Evolutionary conservation across 495 filamentous ascomycete species (phyloP).

Genomic region (Rhizodiscina lignyota): DNA sequence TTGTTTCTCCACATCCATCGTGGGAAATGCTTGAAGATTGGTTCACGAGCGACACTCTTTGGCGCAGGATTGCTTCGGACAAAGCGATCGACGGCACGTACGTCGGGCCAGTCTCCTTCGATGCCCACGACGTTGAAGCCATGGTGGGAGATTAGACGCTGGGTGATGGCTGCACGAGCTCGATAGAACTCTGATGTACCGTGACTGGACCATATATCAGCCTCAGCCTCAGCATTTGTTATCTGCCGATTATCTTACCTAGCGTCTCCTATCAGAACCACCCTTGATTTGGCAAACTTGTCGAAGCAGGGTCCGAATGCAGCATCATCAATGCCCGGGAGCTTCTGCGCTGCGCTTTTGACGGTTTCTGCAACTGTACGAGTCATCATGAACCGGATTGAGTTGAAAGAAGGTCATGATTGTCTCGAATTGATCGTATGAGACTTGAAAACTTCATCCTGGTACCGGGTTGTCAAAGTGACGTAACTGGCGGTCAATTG

Average conservation of each 20-base stretch:
- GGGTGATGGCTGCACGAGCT: constrained; percentile 37
- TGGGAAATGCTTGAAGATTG: constrained; percentile 37
- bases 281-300: constrained; percentile 23
- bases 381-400: constrained; percentile 1
- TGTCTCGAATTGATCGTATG: no score
- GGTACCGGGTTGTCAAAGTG: no score
- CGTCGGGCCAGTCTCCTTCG: constrained; percentile 45
- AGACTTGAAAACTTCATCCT: no score
- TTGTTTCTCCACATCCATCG: constrained; percentile 48
- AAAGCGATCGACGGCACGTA: constrained; percentile 38
- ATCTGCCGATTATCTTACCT: constrained; percentile 6
- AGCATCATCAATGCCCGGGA: constrained; percentile 23
- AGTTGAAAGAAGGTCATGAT: no score
- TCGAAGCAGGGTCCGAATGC: constrained; percentile 28
- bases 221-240: background rate
- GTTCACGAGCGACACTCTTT: constrained; percentile 12
- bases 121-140: constrained; percentile 39
- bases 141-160: constrained; percentile 33
- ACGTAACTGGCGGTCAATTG: no score
- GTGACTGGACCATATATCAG: constrained; percentile 17
- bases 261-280: constrained; percentile 39
- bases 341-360: constrained; percentile 18
- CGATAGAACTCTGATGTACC: constrained; percentile 44
- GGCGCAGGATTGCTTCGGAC: constrained; percentile 27
- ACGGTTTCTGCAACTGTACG: constrained; percentile 18